A percentile compares a stretch with the other conserved stretches of the same genome.
phyloP scores from a whole-genome alignment of 345 rosid species.

The Brassica juncea region DNA sequence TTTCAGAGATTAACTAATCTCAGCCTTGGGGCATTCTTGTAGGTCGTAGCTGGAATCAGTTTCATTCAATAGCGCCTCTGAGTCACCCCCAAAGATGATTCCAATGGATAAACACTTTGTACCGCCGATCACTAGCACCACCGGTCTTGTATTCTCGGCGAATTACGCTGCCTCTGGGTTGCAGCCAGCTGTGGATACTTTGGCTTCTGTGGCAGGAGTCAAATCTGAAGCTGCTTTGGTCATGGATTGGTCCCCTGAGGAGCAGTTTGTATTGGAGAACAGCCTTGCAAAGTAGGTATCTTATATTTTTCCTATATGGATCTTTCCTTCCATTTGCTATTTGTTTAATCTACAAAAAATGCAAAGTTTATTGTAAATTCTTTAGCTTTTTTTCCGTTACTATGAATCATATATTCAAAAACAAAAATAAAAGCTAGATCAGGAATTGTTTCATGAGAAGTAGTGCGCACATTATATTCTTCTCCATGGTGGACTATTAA shows the following conservation, averaged over 20 bases:
- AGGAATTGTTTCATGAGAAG: conserved; percentile 14
- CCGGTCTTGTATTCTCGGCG: conserved; percentile 16
- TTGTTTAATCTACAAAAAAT: not conserved
- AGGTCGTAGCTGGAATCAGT: conserved; percentile 7
- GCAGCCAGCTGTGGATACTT: conserved; percentile 44
- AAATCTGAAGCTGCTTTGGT: conserved; percentile 63
- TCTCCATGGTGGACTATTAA: conserved; percentile 38
- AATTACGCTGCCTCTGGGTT: conserved; percentile 15
- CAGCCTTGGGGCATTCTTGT: not conserved
- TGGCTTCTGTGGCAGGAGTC: not conserved
- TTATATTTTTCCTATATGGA: conserved; percentile 21
- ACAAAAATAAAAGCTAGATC: not conserved
- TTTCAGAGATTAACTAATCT: not conserved
- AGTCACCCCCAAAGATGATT: conserved; percentile 44
- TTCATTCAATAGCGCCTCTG: not conserved
- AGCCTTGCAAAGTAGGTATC: conserved; percentile 71
- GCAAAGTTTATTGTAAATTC: conserved; percentile 13
- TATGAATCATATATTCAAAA: not conserved
- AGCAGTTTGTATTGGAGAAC: conserved; percentile 73
- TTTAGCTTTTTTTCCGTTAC: conserved; percentile 22
- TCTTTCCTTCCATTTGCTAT: conserved; percentile 3
- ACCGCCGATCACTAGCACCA: conserved; percentile 33
- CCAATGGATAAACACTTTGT: conserved; percentile 34
- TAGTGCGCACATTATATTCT: conserved; percentile 38
- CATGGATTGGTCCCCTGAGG: conserved; percentile 78